phyloP scores from a whole-genome alignment of 2,329 filamentous ascomycete species.

The Hypoxylon sp. region DNA sequence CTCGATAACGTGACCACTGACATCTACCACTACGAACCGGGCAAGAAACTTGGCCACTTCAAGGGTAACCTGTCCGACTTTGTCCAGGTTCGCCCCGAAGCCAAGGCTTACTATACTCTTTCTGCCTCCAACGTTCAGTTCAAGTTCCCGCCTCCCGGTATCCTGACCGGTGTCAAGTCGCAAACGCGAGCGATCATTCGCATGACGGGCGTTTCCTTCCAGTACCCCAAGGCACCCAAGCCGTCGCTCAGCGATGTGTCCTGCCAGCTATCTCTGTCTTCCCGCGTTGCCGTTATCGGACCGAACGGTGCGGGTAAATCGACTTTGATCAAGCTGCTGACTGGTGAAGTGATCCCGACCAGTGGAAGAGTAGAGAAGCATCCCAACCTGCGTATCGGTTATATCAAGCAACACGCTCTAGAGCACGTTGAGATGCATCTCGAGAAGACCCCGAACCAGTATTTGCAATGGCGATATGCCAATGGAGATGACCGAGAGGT shows the following conservation, averaged over 20 bases:
- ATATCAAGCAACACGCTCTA: constrained; percentile 98
- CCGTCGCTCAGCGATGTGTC: constrained; percentile 88
- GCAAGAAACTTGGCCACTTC: constrained; percentile 92
- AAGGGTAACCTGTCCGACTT: constrained; percentile 84
- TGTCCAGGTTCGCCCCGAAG: constrained; percentile 89
- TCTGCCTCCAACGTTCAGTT: constrained; percentile 89
- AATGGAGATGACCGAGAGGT: constrained; percentile 98
- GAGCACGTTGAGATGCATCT: constrained; percentile 99
- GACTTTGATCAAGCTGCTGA: constrained; percentile 96
- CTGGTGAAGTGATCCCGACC: constrained; percentile 87
- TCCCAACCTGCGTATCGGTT: constrained; percentile 96
- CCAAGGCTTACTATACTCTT: constrained; percentile 97
- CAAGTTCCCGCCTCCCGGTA: constrained; percentile 97
- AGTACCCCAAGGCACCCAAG: constrained; percentile 89
- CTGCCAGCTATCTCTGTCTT: constrained; percentile 88
- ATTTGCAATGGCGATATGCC: constrained; percentile 97
- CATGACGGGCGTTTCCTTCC: constrained; percentile 90
- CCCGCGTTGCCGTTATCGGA: constrained; percentile 93
- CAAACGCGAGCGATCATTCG: constrained; percentile 92
- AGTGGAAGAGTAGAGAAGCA: constrained; percentile 94
- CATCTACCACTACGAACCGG: constrained; percentile 96
- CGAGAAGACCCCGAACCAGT: constrained; percentile 99
- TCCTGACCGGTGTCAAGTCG: constrained; percentile 94
- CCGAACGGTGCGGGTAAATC: constrained; percentile 98
- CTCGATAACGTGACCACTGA: constrained; percentile 97